These are phyloP conservation scores for Coemansia sp. DNA, from an alignment of 192 early-diverging fungal genomes.

Conservation along the genomic window DNA sequence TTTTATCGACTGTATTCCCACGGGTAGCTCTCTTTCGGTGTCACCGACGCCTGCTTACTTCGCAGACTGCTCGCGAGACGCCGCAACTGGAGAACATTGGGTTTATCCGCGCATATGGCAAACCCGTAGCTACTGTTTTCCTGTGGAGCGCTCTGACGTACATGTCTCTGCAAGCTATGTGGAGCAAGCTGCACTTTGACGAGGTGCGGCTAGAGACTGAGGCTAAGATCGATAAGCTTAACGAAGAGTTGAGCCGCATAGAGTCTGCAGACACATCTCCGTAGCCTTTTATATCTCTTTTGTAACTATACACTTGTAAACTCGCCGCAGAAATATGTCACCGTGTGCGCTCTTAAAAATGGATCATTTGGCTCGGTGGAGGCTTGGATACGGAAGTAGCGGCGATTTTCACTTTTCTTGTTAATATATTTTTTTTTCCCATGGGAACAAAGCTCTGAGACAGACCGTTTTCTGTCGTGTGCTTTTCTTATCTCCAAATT, in stretches of 20 bases:
- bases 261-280: slow-evolving; percentile 1
- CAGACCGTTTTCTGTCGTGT: neutral
- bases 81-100: slow-evolving; percentile 38
- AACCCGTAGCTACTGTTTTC: slow-evolving; percentile 44
- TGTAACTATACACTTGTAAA: neutral
- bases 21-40: neutral
- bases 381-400: neutral
- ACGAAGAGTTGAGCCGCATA: slow-evolving; percentile 24
- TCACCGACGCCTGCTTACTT: neutral
- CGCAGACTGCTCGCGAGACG: slow-evolving; percentile 1
- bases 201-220: slow-evolving; percentile 48
- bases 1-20: neutral
- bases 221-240: slow-evolving; percentile 36
- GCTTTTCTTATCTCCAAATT: neutral
- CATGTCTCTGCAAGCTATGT: slow-evolving; percentile 42
- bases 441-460: neutral
- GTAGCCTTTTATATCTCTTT: neutral
- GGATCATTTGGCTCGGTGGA: neutral
- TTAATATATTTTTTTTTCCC: neutral
- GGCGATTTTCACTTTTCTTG: neutral
- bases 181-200: slow-evolving; percentile 51
- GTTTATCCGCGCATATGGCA: slow-evolving; percentile 36
- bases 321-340: neutral
- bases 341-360: neutral
- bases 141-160: slow-evolving; percentile 50